phyloP scores from a whole-genome alignment of 805 yeast species.

The Ogataea zsoltii region DNA sequence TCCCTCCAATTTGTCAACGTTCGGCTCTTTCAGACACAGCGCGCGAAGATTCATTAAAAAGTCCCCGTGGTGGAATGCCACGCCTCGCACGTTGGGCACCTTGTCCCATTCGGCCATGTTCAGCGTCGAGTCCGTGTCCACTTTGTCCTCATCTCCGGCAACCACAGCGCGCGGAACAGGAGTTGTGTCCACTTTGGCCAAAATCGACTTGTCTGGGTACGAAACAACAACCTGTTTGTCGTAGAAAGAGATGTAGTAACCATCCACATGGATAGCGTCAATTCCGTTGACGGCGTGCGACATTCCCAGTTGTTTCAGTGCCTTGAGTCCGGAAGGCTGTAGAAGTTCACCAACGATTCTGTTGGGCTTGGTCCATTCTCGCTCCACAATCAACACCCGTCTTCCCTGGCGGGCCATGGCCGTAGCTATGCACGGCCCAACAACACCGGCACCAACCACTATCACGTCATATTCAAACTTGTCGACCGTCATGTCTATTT shows the following conservation, averaged over 20 bases:
- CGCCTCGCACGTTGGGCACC: slow-evolving; percentile 64
- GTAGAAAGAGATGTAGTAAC: slow-evolving; percentile 76
- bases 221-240: slow-evolving; percentile 59
- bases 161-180: slow-evolving; percentile 55
- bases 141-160: slow-evolving; percentile 57
- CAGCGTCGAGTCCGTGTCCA: slow-evolving; percentile 50
- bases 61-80: slow-evolving; percentile 90
- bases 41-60: slow-evolving; percentile 75
- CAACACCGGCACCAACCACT: slow-evolving; percentile 97
- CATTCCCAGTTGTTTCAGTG: slow-evolving; percentile 82
- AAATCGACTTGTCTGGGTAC: slow-evolving; percentile 66
- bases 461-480: slow-evolving; percentile 65
- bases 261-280: slow-evolving; percentile 74
- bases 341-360: slow-evolving; percentile 95
- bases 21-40: slow-evolving; percentile 67
- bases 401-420: slow-evolving; percentile 90
- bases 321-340: slow-evolving; percentile 96
- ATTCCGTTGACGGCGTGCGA: slow-evolving; percentile 69
- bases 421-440: slow-evolving; percentile 91
- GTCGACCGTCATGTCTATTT: slow-evolving; percentile 2
- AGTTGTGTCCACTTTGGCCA: slow-evolving; percentile 43
- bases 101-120: slow-evolving; percentile 55
- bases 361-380: slow-evolving; percentile 92
- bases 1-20: slow-evolving; percentile 80
- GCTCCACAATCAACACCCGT: slow-evolving; percentile 73